Conservation (phyloP, 495 filamentous ascomycete species). For the Aspergillus avenaceus region DNA sequence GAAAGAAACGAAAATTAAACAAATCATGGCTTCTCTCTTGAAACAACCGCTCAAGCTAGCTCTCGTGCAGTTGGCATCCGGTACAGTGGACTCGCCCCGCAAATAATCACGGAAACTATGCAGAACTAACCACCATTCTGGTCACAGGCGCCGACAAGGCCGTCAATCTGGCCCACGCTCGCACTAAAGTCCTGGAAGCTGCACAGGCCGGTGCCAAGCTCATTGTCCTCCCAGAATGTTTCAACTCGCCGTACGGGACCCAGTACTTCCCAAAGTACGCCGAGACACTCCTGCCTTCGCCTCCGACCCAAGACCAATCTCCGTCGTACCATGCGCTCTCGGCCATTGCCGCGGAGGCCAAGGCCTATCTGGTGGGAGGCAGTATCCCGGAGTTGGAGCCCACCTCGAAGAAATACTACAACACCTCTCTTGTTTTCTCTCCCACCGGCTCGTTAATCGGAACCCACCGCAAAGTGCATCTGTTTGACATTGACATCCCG, state of each 20-base stretch:
- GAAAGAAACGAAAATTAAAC: too few relatives aligned
- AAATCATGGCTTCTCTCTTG: slow-evolving; percentile 52
- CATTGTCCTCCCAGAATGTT: slow-evolving; percentile 74
- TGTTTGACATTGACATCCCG: slow-evolving; percentile 99
- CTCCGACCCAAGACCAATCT: slow-evolving; percentile 63
- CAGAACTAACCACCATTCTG: neutral
- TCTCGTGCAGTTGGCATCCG: slow-evolving; percentile 75
- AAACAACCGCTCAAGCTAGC: slow-evolving; percentile 75
- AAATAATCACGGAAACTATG: too few relatives aligned
- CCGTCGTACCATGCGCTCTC: slow-evolving; percentile 85
- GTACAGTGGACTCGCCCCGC: slow-evolving; percentile 35
- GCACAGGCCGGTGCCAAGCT: slow-evolving; percentile 64
- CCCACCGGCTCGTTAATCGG: slow-evolving; percentile 74
- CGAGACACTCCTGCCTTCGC: slow-evolving; percentile 77
- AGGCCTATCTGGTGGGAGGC: slow-evolving; percentile 79
- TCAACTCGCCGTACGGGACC: slow-evolving; percentile 91
- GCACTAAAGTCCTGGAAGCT: slow-evolving; percentile 78
- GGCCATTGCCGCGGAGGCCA: slow-evolving; percentile 68
- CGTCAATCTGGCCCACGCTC: slow-evolving; percentile 76
- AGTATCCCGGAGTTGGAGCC: slow-evolving; percentile 80
- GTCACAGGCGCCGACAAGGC: slow-evolving; percentile 70
- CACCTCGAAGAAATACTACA: slow-evolving; percentile 74
- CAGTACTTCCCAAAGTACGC: slow-evolving; percentile 90
- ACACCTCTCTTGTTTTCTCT: slow-evolving; percentile 81
- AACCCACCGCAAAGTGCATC: slow-evolving; percentile 87